Base-by-base conservation (phyloP, 2,329 filamentous ascomycete genomes). In the Fusarium nodosum region DNA sequence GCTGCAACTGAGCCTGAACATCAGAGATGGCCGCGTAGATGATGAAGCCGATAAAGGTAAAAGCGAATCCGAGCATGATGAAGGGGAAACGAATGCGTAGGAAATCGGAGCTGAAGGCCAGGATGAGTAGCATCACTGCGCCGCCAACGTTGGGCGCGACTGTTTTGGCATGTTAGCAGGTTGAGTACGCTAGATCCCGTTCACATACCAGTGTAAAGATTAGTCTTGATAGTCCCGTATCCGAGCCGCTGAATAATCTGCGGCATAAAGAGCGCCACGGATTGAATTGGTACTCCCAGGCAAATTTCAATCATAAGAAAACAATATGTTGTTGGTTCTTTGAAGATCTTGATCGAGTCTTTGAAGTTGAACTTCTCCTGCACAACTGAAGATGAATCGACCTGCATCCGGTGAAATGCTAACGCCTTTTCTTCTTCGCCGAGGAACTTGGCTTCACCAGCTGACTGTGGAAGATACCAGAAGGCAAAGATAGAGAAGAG, bases 281-380 rank as follows among this genome's bases (percentile, higher is more conserved):
- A 64, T 13, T 64, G 60, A 16, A 64, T 45, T 1, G 60, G 60
- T 2, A 64, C 60, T 16, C 60, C 60, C 0, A 64, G 33, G 7
- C 60, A 64, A 16, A 64, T 64, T 33, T 64, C 60, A 26, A 64
- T 64, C 38, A 64, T 1, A 8, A 64, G 34, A 7, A 64, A 64
- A 39, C 60, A 64, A 11, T 64, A 64, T 0, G 60, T 64, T 2
- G 60, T 64, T 4, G 59, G 60, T 12, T 64, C 42, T 3, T 20
- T 64, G 15, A 64, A 64, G 11, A 64, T 50, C n/a, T 64, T 64
- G n/a, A 64, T 57, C 1, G 60, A 57, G n/a, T 64, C 60, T 2
- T n/a, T 64, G 0, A 64, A 51, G 2, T 50, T 64, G 33, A 64
- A 64, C 13, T 64, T 50, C 13, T 64, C 60, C 7, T 64, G 60